Percentiles rank a stretch among this genome's conserved stretches.
Conservation (phyloP, 164 flowering plant species). For the Vitis riparia region DNA sequence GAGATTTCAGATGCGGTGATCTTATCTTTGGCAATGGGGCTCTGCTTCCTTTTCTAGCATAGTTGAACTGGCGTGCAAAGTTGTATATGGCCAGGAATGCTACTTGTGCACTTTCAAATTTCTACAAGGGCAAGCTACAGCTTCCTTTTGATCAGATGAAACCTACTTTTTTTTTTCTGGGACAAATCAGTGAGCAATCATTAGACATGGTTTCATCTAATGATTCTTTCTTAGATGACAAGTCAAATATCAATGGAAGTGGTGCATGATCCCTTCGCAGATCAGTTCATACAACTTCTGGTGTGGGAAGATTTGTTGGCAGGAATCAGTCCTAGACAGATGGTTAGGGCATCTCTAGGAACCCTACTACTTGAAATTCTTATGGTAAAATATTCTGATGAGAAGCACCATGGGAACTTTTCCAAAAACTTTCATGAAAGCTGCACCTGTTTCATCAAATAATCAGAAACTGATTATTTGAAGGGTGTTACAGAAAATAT, state of each 20-base stretch:
- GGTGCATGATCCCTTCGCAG: conserved; percentile 68
- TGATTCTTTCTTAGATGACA: no score
- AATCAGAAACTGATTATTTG: no score
- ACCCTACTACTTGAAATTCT: conserved; percentile 89
- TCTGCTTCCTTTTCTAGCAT: conserved; percentile 41
- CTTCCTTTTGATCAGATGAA: conserved; percentile 48
- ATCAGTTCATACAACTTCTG: conserved; percentile 74
- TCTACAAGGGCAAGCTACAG: conserved; percentile 56
- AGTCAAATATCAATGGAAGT: no score
- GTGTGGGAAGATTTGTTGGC: conserved; percentile 84
- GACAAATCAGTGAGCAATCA: no score
- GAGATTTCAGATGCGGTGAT: conserved; percentile 38
- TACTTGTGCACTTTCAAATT: conserved; percentile 55
- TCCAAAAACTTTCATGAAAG: no score
- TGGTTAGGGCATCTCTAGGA: conserved; percentile 81
- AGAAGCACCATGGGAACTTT: conserved; percentile 3
- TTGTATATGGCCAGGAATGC: conserved; percentile 56
- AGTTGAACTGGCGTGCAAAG: conserved; percentile 42
- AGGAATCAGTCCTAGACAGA: conserved; percentile 89
- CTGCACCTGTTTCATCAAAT: no score
- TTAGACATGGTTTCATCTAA: no score
- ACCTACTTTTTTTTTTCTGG: no score
- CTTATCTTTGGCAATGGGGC: conserved; percentile 49
- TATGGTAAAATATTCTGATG: conserved; percentile 70
- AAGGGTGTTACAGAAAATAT: no score